Evolutionary conservation across 2,329 filamentous ascomycete genomes (phyloP).

Genomic region (Penicillium sp.): DNA sequence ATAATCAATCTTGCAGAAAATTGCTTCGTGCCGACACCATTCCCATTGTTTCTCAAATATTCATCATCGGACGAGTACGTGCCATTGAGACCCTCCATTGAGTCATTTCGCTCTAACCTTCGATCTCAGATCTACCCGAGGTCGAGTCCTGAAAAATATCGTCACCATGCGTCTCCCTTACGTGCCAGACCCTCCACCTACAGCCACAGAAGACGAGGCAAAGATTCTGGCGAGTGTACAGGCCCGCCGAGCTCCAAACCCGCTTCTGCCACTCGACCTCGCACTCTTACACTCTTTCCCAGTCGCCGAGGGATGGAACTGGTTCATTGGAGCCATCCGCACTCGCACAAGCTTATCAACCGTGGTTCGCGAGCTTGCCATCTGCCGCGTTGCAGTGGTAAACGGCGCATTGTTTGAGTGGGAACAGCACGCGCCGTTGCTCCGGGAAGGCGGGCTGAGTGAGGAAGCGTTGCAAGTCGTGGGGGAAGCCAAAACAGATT

Average conservation of each 20-base stretch:
- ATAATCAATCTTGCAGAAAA: background rate
- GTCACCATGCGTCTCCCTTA: constrained; percentile 55
- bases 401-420: constrained; percentile 86
- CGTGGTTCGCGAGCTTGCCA: constrained; percentile 69
- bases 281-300: constrained; percentile 56
- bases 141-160: background rate
- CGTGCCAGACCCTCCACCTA: constrained; percentile 51
- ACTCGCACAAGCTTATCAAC: constrained; percentile 51
- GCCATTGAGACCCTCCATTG: background rate
- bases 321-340: constrained; percentile 56
- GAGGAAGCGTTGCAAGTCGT: constrained; percentile 43
- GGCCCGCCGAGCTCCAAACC: constrained; percentile 50
- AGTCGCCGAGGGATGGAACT: constrained; percentile 59
- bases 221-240: constrained; percentile 52
- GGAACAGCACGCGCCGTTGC: constrained; percentile 73
- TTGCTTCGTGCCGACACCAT: background rate
- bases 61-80: background rate
- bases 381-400: constrained; percentile 75
- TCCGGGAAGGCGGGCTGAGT: constrained; percentile 59
- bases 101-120: background rate
- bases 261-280: constrained; percentile 54
- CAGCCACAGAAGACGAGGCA: constrained; percentile 48
- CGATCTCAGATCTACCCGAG: background rate
- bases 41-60: background rate
- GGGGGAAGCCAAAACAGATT: constrained; percentile 32